Evolutionary conservation across 306 rosid genomes (phyloP), one percentile per base, ranked within the genome.

Genomic region (Gillenia trifoliata): DNA sequence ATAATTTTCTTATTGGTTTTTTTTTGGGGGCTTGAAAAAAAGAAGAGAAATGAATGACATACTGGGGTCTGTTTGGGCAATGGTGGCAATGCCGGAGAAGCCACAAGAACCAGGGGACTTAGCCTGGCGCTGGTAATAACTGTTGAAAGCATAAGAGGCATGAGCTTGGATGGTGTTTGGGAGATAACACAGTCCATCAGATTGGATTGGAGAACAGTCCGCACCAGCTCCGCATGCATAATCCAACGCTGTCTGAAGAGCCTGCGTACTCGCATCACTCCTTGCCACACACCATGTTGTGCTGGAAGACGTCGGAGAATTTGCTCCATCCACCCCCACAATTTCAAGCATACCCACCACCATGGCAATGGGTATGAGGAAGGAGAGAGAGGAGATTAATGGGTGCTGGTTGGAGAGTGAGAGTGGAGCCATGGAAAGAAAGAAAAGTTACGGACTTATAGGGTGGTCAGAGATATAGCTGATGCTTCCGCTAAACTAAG

Each of bases 161-260:
- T 90, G 99, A 13, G 98, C 99, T 59, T 89, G 99, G 75, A 94
- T 79, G 23, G 97, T 91, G 74, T 94, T 94, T 0, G 99, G 99
- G 0, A 94, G 92, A 66, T 73, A 94, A 29, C 99, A 94, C 7
- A 94, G 88, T 0, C 95, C 96, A 56, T 82, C 75, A 0, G 92
- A 5, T 41, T 80, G 93, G 26, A 94, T 56, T 3, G 96, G 82
- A 6, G 52, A 30, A 81, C 99, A 94, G 69, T 94, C 96, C 11
- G 92, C 96, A 1, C 96, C 97, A 4, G 88, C 45, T 0, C 82
- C 81, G 60, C 99, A 94, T 19, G 97, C 95, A 49, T 94, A 94
- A 81, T 94, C 97, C 60, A 94, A 72, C 0, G 91, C 93, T 2
- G 93, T 75, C 63, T 94, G 98, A 29, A 92, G 78, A 1, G 87